Conservation (phyloP, 176 grass and related monocot genomes). For the Poa annua region DNA sequence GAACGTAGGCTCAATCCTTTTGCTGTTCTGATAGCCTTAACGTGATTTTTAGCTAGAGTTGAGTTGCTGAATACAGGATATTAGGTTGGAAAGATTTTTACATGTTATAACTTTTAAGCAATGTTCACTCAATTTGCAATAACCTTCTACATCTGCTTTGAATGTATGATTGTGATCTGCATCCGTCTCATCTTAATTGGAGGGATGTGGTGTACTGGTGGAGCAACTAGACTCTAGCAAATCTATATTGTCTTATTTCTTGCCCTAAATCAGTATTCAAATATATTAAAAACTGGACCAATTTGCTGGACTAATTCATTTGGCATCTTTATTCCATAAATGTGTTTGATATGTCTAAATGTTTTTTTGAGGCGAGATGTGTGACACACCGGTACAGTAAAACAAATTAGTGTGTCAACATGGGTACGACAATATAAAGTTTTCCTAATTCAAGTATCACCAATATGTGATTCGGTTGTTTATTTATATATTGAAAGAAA, state of each 20-base stretch:
- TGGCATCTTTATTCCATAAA: not conserved
- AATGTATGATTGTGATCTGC: not conserved
- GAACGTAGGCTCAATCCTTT: not conserved
- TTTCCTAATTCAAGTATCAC: not conserved
- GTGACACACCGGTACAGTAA: not conserved
- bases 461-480: not conserved
- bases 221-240: not conserved
- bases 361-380: not conserved
- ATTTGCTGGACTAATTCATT: not conserved
- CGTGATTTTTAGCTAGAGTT: not conserved
- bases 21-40: not conserved
- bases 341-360: not conserved
- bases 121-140: not conserved
- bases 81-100: conserved; percentile 8
- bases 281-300: not conserved
- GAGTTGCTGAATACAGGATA: not conserved
- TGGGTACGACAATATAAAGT: not conserved
- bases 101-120: not conserved
- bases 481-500: not conserved
- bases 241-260: not conserved
- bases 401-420: not conserved
- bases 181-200: not conserved
- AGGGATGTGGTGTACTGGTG: not conserved
- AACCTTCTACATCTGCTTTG: not conserved
- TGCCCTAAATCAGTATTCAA: not conserved